A percentile compares a stretch with the other conserved stretches of the same genome.
Conservation (phyloP, 768 basidiomycete genomes). For the Lentinula sp. region DNA sequence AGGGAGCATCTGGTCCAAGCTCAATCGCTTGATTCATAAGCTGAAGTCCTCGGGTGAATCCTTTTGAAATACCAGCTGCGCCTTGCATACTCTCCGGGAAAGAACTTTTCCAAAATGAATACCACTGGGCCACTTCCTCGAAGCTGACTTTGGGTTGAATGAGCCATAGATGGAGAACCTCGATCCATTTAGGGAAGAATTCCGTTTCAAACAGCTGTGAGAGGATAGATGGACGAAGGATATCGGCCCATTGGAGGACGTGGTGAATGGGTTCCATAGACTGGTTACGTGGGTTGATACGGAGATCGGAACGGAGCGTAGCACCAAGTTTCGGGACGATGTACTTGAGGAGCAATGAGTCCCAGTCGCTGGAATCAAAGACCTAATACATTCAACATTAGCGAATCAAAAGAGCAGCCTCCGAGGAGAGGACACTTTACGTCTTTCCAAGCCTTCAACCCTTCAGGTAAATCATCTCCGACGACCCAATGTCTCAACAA, state of each 20-base stretch:
- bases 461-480: constrained; percentile 68
- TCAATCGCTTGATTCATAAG: constrained; percentile 93
- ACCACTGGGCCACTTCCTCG: constrained; percentile 94
- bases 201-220: constrained; percentile 82
- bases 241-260: constrained; percentile 70
- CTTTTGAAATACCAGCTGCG: constrained; percentile 60
- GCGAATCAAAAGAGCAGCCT: not conserved
- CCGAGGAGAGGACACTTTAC: constrained; percentile 33
- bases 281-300: constrained; percentile 86
- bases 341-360: constrained; percentile 83
- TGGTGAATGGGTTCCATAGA: constrained; percentile 75
- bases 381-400: constrained; percentile 36
- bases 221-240: constrained; percentile 73
- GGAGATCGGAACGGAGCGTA: constrained; percentile 77
- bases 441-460: constrained; percentile 76
- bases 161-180: constrained; percentile 88
- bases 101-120: constrained; percentile 76
- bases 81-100: constrained; percentile 71
- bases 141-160: constrained; percentile 83
- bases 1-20: constrained; percentile 72
- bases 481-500: constrained; percentile 71
- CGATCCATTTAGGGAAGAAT: constrained; percentile 97
- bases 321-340: constrained; percentile 88
- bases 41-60: constrained; percentile 85
- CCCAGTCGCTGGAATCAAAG: constrained; percentile 82